These are phyloP conservation scores for Sophora flavescens DNA, from an alignment of 306 rosid genomes.

Conservation along the genomic window DNA sequence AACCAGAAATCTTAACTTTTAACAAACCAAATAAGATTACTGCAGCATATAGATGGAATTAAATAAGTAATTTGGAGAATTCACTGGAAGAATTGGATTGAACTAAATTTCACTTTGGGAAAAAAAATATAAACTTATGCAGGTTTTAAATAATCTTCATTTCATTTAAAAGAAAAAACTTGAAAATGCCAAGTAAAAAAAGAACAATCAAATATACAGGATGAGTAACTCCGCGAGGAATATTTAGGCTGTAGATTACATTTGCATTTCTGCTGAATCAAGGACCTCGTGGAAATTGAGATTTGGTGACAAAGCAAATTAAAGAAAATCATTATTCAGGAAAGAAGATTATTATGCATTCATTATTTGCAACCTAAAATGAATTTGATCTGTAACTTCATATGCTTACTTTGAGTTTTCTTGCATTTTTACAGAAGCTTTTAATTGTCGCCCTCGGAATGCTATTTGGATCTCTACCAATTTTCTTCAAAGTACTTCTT, in stretches of 20 bases:
- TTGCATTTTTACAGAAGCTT: conserved; percentile 92
- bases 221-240: neutral
- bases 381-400: conserved; percentile 22
- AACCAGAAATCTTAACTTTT: neutral
- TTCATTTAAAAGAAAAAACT: conserved; percentile 18
- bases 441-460: conserved; percentile 74
- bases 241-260: conserved; percentile 12
- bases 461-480: conserved; percentile 86
- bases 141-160: neutral
- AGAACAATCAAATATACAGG: neutral
- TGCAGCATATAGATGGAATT: neutral
- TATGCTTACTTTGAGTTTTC: conserved; percentile 90
- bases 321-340: conserved; percentile 1
- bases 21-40: conserved; percentile 4
- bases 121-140: neutral
- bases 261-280: conserved; percentile 27
- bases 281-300: neutral
- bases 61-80: neutral
- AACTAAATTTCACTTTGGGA: neutral
- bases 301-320: conserved; percentile 3
- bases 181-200: neutral
- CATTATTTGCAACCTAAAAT: conserved; percentile 23
- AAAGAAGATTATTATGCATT: conserved; percentile 18
- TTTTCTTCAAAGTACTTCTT: conserved; percentile 72
- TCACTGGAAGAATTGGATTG: neutral